Evolutionary conservation across 2,329 filamentous ascomycete genomes (phyloP).

Genomic region (Cadophora malorum): DNA sequence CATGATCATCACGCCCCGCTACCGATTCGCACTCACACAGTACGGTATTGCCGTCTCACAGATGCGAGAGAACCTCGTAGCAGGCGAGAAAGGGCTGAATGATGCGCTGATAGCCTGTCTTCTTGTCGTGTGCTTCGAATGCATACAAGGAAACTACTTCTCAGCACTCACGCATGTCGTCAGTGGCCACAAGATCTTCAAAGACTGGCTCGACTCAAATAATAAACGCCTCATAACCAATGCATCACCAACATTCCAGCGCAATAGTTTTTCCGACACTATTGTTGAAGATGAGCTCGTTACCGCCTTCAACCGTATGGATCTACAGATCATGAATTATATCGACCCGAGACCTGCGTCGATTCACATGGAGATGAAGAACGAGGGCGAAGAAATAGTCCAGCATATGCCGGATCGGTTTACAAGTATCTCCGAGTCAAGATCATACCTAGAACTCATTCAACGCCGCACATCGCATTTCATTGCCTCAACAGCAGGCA

Average conservation of each 20-base stretch:
- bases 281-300: conserved; percentile 29
- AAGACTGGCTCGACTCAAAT: conserved; percentile 31
- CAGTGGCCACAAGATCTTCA: conserved; percentile 31
- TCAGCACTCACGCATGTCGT: conserved; percentile 24
- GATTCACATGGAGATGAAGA: conserved; percentile 22
- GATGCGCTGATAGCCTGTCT: conserved; percentile 27
- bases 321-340: conserved; percentile 29
- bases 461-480: conserved; percentile 31
- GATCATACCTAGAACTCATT: conserved; percentile 31
- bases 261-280: background rate
- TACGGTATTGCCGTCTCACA: conserved; percentile 9
- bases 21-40: conserved; percentile 20
- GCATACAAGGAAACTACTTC: conserved; percentile 25
- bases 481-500: conserved; percentile 9
- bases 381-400: conserved; percentile 22
- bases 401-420: conserved; percentile 26
- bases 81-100: conserved; percentile 15
- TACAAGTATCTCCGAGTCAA: conserved; percentile 17
- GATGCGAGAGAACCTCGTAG: conserved; percentile 16
- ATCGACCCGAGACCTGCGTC: conserved; percentile 18
- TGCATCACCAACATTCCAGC: background rate
- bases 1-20: conserved; percentile 13
- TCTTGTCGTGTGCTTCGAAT: conserved; percentile 30
- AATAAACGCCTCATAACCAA: background rate
- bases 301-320: conserved; percentile 23